Conservation (phyloP, 768 basidiomycete species). For the Lentinula aciculospora region DNA sequence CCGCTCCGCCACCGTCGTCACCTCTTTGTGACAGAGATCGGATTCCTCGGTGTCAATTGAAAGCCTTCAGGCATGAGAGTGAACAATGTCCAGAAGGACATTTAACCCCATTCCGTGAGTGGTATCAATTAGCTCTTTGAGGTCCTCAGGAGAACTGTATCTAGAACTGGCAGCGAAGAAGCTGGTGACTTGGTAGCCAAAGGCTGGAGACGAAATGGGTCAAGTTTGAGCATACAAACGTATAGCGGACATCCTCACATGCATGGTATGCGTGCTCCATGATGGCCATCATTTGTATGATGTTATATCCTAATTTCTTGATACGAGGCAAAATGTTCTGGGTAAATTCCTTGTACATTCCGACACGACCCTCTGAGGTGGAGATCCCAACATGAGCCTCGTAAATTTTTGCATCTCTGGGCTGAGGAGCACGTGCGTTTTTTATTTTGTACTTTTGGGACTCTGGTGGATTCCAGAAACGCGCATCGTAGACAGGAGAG, state of each 20-base stretch:
- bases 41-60: no score
- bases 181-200: conserved; percentile 96
- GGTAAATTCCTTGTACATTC: conserved; percentile 96
- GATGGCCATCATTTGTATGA: conserved; percentile 96
- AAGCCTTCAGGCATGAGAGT: conserved; percentile 98
- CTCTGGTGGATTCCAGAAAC: conserved; percentile 94
- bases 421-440: conserved; percentile 62
- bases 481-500: conserved; percentile 91
- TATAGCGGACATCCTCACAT: conserved; percentile 45
- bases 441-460: conserved; percentile 77
- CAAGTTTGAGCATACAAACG: conserved; percentile 6
- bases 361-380: conserved; percentile 79
- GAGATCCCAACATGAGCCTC: conserved; percentile 99
- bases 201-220: conserved; percentile 47
- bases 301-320: conserved; percentile 89
- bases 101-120: conserved; percentile 91
- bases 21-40: no score
- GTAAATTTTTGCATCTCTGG: conserved; percentile 74
- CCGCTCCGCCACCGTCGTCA: no score
- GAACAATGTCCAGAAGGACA: conserved; percentile 93
- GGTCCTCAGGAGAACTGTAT: conserved; percentile 93
- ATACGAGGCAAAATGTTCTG: conserved; percentile 80
- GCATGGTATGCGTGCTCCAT: conserved; percentile 99
- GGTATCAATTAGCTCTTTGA: conserved; percentile 92
- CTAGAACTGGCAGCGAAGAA: conserved; percentile 97